Percentiles rank a stretch among this genome's conserved stretches.
phyloP scores from a whole-genome alignment of 345 rosid genomes.

The Microthlaspi erraticum region DNA sequence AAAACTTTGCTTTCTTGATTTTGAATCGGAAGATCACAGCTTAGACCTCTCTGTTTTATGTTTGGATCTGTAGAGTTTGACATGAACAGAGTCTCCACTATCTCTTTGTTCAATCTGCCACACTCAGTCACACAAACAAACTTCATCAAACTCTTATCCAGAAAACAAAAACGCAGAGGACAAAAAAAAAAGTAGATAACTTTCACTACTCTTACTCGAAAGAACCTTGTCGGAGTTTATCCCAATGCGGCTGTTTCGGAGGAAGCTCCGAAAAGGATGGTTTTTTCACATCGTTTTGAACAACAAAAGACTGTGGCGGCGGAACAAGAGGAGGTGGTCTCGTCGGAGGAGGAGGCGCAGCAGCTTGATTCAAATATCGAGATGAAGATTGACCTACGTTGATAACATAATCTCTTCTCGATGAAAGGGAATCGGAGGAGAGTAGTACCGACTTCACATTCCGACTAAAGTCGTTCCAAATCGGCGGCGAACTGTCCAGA shows the following conservation, averaged over 20 bases:
- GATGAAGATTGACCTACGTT: slow-evolving; percentile 45
- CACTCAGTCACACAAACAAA: slow-evolving; percentile 32
- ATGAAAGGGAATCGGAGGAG: slow-evolving; percentile 45
- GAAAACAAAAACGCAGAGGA: background rate
- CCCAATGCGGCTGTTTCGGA: slow-evolving; percentile 78
- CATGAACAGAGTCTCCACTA: slow-evolving; percentile 81
- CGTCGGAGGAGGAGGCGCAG: slow-evolving; percentile 45
- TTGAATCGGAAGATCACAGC: slow-evolving; percentile 52
- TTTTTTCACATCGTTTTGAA: slow-evolving; percentile 43
- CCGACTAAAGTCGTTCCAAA: slow-evolving; percentile 41
- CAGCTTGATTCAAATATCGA: slow-evolving; percentile 9
- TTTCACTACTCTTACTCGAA: slow-evolving; percentile 57
- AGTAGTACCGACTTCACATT: slow-evolving; percentile 47
- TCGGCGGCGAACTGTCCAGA: slow-evolving; percentile 37
- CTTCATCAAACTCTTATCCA: slow-evolving; percentile 16
- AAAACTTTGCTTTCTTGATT: slow-evolving; percentile 66
- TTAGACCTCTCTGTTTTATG: slow-evolving; percentile 55
- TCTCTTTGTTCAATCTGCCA: slow-evolving; percentile 91
- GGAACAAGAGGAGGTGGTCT: slow-evolving; percentile 49
- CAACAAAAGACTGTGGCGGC: slow-evolving; percentile 53
- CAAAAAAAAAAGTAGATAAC: background rate
- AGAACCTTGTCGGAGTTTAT: slow-evolving; percentile 14
- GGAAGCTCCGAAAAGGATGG: slow-evolving; percentile 6
- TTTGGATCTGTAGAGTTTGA: slow-evolving; percentile 63
- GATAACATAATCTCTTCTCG: slow-evolving; percentile 43